Evolutionary conservation across 768 basidiomycete genomes (phyloP).

Genomic region (Nidularia sp.): DNA sequence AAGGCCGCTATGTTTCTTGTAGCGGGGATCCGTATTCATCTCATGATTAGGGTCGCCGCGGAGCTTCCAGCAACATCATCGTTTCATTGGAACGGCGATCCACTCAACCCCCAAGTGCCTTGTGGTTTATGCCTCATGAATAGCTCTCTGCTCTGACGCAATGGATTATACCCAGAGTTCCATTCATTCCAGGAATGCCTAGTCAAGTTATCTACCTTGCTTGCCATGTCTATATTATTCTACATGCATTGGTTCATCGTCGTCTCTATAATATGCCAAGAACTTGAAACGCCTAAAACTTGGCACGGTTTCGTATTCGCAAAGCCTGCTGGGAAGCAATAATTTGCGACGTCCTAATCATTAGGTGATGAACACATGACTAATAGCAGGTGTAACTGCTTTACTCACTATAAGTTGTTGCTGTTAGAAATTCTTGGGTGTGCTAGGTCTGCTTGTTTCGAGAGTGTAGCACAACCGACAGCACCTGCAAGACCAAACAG

Average conservation of each 20-base stretch:
- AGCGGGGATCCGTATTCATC: background rate
- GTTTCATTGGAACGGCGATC: constrained; percentile 27
- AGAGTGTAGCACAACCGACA: constrained; percentile 13
- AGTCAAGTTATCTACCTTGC: too few species aligned
- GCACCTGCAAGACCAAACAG: constrained; percentile 3
- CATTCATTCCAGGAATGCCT: too few species aligned
- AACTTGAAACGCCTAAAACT: too few species aligned
- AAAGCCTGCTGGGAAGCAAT: too few species aligned
- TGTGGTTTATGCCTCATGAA: constrained; percentile 36
- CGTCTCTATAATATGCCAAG: too few species aligned
- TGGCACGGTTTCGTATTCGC: too few species aligned
- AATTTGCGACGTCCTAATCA: too few species aligned
- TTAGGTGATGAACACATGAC: too few species aligned
- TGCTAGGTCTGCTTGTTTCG: background rate
- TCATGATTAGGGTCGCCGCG: constrained; percentile 19
- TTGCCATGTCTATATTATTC: too few species aligned
- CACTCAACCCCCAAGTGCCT: constrained; percentile 16
- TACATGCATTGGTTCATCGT: too few species aligned
- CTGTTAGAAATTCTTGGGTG: background rate
- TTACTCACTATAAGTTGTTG: constrained; percentile 3
- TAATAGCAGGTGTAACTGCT: too few species aligned
- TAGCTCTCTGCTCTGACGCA: constrained; percentile 4
- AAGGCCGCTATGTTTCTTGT: constrained; percentile 14
- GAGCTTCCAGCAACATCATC: constrained; percentile 8
- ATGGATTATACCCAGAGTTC: too few species aligned